Evolutionary conservation across 2,329 filamentous ascomycete species (phyloP).

Genomic region (Alternaria tenuissima): DNA sequence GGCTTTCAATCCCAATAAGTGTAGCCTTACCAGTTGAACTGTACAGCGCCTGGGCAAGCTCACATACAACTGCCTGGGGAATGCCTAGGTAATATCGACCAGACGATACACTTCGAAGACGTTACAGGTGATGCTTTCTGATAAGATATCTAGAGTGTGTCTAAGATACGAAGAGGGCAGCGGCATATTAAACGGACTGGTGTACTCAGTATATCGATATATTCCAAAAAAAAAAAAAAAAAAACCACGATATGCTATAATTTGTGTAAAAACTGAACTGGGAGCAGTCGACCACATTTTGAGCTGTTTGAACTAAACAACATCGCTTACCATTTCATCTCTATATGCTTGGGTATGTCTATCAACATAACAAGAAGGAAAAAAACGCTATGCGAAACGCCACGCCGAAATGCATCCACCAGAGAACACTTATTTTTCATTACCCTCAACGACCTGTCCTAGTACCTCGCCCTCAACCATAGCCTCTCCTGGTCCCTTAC

Average conservation of each 20-base stretch:
- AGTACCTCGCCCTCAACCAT: constrained; percentile 49
- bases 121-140: too few species aligned
- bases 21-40: too few species aligned
- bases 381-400: background rate
- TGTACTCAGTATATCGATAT: too few species aligned
- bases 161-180: background rate
- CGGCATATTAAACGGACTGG: background rate
- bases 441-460: constrained; percentile 41
- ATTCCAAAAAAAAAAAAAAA: background rate
- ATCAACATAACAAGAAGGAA: background rate
- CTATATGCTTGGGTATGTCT: background rate
- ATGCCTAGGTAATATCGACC: too few species aligned
- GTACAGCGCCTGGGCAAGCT: too few species aligned
- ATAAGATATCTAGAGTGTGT: too few species aligned
- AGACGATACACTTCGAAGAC: too few species aligned
- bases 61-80: too few species aligned
- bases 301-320: background rate
- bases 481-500: constrained; percentile 35
- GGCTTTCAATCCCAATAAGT: too few species aligned
- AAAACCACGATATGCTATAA: too few species aligned
- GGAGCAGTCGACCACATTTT: background rate
- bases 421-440: constrained; percentile 2
- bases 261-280: too few species aligned
- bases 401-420: background rate
- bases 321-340: background rate